Conservation (phyloP, 306 rosid genomes). For the Hippophae tibetana region DNA sequence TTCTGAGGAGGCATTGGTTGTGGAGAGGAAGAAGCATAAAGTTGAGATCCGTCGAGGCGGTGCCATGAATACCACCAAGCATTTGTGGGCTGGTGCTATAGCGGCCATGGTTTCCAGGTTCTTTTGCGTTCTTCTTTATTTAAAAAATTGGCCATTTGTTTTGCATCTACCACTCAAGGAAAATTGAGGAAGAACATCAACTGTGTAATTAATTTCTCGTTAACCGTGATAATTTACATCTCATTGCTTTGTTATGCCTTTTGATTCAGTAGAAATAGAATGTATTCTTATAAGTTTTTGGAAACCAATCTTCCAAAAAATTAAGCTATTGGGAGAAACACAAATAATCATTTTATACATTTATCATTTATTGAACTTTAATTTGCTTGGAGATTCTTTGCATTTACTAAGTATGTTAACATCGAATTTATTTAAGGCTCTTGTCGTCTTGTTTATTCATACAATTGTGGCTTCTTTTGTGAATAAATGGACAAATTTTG, state of each 20-base stretch:
- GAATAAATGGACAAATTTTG: constrained; percentile 8
- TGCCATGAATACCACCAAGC: constrained; percentile 80
- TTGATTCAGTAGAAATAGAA: too few species aligned
- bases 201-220: not conserved
- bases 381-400: constrained; percentile 2
- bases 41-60: constrained; percentile 32
- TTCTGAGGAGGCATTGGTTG: constrained; percentile 31
- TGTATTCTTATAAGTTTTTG: too few species aligned
- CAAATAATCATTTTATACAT: not conserved
- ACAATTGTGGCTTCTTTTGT: not conserved
- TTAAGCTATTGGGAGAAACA: not conserved
- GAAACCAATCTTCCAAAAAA: too few species aligned
- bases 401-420: not conserved
- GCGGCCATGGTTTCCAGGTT: constrained; percentile 99
- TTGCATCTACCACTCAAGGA: not conserved
- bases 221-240: not conserved
- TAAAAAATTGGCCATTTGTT: not conserved
- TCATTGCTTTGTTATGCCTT: not conserved
- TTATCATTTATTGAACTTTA: not conserved
- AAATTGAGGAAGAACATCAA: too few species aligned
- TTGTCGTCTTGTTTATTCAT: not conserved
- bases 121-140: not conserved
- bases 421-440: not conserved
- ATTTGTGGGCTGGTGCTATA: constrained; percentile 90
- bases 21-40: constrained; percentile 26